Conservation (phyloP, 228 moss, liverwort and hornwort species). For the Sphagnum magellanicum region DNA sequence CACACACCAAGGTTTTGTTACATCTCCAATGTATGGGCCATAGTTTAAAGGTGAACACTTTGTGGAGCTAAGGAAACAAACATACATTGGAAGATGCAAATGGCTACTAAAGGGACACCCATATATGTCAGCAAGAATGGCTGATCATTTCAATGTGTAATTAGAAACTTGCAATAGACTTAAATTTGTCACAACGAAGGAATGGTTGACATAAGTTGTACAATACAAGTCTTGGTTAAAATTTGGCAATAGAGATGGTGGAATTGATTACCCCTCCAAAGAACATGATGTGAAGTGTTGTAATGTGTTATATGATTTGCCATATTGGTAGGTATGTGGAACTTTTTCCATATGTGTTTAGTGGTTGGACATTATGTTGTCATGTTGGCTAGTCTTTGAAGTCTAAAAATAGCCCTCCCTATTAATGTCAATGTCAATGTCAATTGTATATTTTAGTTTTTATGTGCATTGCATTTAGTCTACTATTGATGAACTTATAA, state of each 20-base stretch:
- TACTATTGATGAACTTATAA: not conserved
- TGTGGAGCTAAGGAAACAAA: too few relatives aligned
- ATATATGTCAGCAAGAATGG: not conserved
- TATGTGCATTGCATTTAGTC: too few relatives aligned
- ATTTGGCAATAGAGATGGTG: too few relatives aligned
- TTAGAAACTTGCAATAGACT: not conserved
- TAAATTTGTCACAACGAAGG: not conserved
- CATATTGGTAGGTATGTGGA: constrained; percentile 1
- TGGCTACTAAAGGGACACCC: not conserved
- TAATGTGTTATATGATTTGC: not conserved
- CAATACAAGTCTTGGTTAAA: not conserved
- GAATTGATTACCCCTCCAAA: not conserved
- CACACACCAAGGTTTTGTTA: too few relatives aligned
- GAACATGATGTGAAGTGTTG: not conserved
- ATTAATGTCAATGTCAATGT: too few relatives aligned
- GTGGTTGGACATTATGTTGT: too few relatives aligned
- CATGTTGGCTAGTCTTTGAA: too few relatives aligned
- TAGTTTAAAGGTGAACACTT: too few relatives aligned
- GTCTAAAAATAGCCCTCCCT: too few relatives aligned
- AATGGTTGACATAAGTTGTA: not conserved
- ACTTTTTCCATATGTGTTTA: too few relatives aligned
- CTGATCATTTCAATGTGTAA: not conserved
- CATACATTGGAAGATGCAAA: not conserved
- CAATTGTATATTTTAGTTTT: too few relatives aligned
- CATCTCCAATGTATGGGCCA: too few relatives aligned